A percentile compares a stretch with the other conserved stretches of the same genome.
These are phyloP conservation scores for Epichloe elymi DNA, from an alignment of 2,329 filamentous ascomycete genomes.

Conservation along the genomic window DNA sequence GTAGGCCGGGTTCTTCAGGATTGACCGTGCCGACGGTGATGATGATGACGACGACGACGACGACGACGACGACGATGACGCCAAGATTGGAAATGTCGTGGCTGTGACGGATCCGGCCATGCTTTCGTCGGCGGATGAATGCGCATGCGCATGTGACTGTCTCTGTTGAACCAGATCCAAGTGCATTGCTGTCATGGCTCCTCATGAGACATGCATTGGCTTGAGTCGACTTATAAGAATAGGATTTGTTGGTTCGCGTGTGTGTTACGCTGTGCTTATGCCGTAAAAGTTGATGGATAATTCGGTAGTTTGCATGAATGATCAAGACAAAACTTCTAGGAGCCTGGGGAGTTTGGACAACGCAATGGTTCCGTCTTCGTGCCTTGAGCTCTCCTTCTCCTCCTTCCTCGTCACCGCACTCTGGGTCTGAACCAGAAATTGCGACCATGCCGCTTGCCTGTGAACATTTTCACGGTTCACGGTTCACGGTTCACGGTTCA, in stretches of 20 bases:
- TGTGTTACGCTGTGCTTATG: too few species aligned
- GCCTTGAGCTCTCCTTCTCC: not conserved
- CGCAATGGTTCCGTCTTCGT: not conserved
- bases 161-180: not conserved
- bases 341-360: not conserved
- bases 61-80: not conserved
- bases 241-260: too few species aligned
- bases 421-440: not conserved
- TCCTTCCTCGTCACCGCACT: not conserved
- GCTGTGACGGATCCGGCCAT: not conserved
- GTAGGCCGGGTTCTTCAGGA: not conserved
- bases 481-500: not conserved
- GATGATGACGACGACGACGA: not conserved
- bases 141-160: not conserved
- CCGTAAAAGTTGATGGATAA: not conserved
- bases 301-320: not conserved
- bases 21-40: not conserved
- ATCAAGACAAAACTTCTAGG: not conserved
- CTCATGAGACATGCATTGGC: not conserved
- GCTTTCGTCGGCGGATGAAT: not conserved
- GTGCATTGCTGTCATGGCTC: not conserved
- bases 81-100: not conserved
- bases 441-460: not conserved
- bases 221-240: not conserved
- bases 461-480: not conserved